Evolutionary conservation across 768 basidiomycete species (phyloP).

Genomic region (Pleurotus cornucopiae): DNA sequence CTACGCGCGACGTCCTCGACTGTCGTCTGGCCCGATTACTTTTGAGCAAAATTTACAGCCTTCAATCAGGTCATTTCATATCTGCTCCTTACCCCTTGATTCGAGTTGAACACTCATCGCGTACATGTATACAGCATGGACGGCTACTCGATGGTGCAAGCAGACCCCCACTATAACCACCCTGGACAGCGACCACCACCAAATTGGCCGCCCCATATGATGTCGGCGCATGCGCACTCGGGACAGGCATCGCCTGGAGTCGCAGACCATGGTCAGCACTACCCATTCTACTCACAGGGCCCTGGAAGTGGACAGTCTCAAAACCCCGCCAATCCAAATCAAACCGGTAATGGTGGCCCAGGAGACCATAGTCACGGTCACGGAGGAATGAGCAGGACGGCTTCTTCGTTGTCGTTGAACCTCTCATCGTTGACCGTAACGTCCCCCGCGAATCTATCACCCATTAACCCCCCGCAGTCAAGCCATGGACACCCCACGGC

Average conservation of each 20-base stretch:
- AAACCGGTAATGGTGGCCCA: slow-evolving; percentile 24
- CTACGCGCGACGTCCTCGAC: slow-evolving; percentile 2
- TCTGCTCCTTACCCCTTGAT: background rate
- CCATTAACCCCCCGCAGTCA: slow-evolving; percentile 44
- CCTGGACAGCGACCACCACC: slow-evolving; percentile 12
- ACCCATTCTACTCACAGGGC: slow-evolving; percentile 5
- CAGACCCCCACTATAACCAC: slow-evolving; percentile 9
- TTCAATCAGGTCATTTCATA: slow-evolving; percentile 1
- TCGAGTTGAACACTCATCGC: background rate
- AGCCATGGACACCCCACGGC: slow-evolving; percentile 22
- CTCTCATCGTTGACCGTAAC: slow-evolving; percentile 62
- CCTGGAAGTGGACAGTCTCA: slow-evolving; percentile 18
- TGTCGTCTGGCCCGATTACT: background rate
- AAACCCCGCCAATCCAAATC: slow-evolving; percentile 24
- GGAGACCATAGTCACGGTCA: slow-evolving; percentile 23
- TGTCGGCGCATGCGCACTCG: slow-evolving; percentile 9
- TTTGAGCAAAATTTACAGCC: background rate
- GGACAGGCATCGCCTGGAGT: slow-evolving; percentile 7
- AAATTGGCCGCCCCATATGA: slow-evolving; percentile 14
- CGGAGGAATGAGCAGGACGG: slow-evolving; percentile 17
- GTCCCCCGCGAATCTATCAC: slow-evolving; percentile 63
- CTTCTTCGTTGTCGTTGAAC: slow-evolving; percentile 59
- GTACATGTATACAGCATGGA: background rate
- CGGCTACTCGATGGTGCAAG: slow-evolving; percentile 12
- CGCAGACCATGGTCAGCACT: slow-evolving; percentile 5